phyloP scores from a whole-genome alignment of 495 filamentous ascomycete genomes.

The Lepraria neglecta region DNA sequence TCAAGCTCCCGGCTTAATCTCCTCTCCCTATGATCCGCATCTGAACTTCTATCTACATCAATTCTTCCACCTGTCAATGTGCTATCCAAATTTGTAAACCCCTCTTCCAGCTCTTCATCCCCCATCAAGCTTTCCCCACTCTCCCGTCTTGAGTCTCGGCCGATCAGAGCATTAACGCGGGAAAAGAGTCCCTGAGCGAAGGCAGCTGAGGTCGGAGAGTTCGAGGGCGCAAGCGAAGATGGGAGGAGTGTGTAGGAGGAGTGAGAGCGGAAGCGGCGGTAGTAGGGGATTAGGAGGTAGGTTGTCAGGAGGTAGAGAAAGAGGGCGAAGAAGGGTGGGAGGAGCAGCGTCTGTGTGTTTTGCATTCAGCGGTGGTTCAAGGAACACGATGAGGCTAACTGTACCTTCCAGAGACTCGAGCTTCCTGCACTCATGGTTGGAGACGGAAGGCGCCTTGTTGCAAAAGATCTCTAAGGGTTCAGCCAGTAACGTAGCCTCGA shows the following conservation, averaged over 20 bases:
- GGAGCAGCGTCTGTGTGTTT: conserved; percentile 58
- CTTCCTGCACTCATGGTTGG: conserved; percentile 6
- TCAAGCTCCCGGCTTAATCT: conserved; percentile 77
- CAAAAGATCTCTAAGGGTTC: background rate
- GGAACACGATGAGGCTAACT: background rate
- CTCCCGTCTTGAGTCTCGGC: conserved; percentile 12
- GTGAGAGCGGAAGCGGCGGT: conserved; percentile 66
- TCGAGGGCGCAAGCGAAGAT: conserved; percentile 20
- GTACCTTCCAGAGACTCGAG: conserved; percentile 19
- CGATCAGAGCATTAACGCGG: conserved; percentile 14
- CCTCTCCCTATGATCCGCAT: conserved; percentile 39
- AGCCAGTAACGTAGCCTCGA: conserved; percentile 7
- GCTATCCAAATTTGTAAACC: conserved; percentile 45
- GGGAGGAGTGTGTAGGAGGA: conserved; percentile 49
- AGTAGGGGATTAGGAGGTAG: conserved; percentile 66
- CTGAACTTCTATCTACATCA: conserved; percentile 43
- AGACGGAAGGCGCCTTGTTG: conserved; percentile 15
- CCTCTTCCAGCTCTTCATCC: conserved; percentile 30
- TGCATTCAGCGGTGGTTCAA: background rate
- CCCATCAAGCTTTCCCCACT: conserved; percentile 25
- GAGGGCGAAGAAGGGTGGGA: conserved; percentile 72
- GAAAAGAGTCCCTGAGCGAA: conserved; percentile 13
- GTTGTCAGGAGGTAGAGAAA: conserved; percentile 65
- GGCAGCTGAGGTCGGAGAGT: conserved; percentile 10
- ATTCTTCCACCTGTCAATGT: conserved; percentile 50